Base-by-base conservation (phyloP, 768 basidiomycete genomes). In the Gymnopilus junonius region DNA sequence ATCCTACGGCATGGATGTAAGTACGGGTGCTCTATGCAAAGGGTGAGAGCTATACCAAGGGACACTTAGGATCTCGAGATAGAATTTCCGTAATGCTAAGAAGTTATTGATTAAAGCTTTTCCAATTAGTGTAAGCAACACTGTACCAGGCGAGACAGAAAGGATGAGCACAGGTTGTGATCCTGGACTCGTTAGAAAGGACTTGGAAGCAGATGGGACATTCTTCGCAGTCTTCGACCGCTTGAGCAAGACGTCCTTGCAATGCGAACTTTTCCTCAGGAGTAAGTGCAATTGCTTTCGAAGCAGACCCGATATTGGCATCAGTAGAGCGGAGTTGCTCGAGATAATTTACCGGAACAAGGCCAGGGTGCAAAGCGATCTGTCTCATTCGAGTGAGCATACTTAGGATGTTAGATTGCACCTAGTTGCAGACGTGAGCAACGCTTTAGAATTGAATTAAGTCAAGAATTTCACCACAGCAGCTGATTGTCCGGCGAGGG, bases 381-480 rank as follows among this genome's bases (percentile, higher is more conserved):
- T 96, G 94, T 31, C 94, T 86, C 73, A 96, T 80, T 17, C 94
- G 90, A 8, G 93, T 94, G n/a, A 95, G 83, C 83, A 95, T 87
- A 64, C 90, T 89, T 37, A 94, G 74, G 14, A 93, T 86, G 67
- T 90, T 89, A 1, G 86, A 85, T 61, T 88, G 85, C 0, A 86
- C 81, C 90, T 92, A 64, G 27, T 25, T 55, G 45, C 45, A 46
- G 63, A 64, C 34, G 27, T 25, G 2, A 45, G 45, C 12, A 35
- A 25, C 17, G 17, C 62, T 62, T 10, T 60, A 51, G 21, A 48
- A 25, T 8, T 4, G 31, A 42, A 21, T 4, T n/a, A 17, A 15
- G 20, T 31, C 55, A 25, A 14, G 40, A 27, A 20, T 72, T 74
- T 48, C 64, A 86, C 86, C 54, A 83, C 69, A n/a, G 81, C 67